phyloP scores from a whole-genome alignment of 345 rosid genomes.

The Salix caprea region DNA sequence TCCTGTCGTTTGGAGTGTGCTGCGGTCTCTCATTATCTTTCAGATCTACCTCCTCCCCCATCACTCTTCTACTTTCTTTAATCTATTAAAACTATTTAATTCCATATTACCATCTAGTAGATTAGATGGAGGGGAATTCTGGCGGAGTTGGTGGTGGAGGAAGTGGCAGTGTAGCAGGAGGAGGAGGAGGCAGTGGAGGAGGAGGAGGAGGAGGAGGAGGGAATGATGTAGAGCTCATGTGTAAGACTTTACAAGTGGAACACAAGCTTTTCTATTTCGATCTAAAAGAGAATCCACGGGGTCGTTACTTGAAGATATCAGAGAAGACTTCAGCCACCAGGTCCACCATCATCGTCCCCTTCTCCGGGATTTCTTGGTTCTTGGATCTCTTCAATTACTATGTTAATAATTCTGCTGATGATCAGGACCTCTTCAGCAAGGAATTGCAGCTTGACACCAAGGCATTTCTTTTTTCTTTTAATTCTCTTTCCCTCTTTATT shows the following conservation, averaged over 20 bases:
- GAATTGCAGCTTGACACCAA: slow-evolving; percentile 97
- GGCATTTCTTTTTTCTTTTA: slow-evolving; percentile 24
- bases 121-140: slow-evolving; percentile 55
- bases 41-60: not conserved
- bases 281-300: slow-evolving; percentile 94
- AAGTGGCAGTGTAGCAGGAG: not conserved
- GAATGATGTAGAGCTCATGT: slow-evolving; percentile 82
- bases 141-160: slow-evolving; percentile 30
- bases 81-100: not conserved
- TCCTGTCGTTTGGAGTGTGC: not conserved
- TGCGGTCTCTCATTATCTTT: not conserved
- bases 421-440: slow-evolving; percentile 84
- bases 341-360: slow-evolving; percentile 98
- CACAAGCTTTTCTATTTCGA: slow-evolving; percentile 97
- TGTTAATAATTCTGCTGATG: slow-evolving; percentile 60
- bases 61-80: not conserved
- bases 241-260: slow-evolving; percentile 93
- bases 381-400: slow-evolving; percentile 96
- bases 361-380: slow-evolving; percentile 96
- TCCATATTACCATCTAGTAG: not conserved
- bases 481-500: not conserved
- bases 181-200: not conserved
- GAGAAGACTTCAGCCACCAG: slow-evolving; percentile 99
- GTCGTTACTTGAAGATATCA: slow-evolving; percentile 88
- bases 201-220: slow-evolving; percentile 40